Conservation (phyloP, 371 early-diverging fungal species). For the Rhizopus microsporus region DNA sequence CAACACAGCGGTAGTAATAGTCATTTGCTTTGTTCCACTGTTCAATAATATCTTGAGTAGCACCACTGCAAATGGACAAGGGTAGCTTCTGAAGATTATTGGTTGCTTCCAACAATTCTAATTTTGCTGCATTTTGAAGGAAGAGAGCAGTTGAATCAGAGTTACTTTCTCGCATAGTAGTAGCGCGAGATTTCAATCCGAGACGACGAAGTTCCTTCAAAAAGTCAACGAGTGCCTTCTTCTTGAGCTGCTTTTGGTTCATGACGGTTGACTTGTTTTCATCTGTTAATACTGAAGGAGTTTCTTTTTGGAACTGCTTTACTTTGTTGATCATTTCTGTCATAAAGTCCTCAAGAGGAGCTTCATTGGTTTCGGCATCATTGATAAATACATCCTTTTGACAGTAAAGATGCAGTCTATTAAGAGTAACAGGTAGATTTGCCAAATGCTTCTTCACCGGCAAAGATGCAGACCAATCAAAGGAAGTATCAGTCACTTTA, state of each 20-base stretch:
- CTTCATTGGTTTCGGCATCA: conserved; percentile 21
- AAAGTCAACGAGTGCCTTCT: conserved; percentile 87
- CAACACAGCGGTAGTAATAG: conserved; percentile 74
- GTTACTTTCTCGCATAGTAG: conserved; percentile 42
- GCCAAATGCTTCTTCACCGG: conserved; percentile 38
- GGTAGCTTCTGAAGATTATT: conserved; percentile 31
- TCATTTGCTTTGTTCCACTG: conserved; percentile 68
- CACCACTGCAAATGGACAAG: conserved; percentile 25
- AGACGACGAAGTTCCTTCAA: conserved; percentile 78
- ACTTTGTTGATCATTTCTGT: conserved; percentile 53
- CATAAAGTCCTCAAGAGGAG: conserved; percentile 50
- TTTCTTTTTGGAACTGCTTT: conserved; percentile 67
- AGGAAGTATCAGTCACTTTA: conserved; percentile 5
- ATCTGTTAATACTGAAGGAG: conserved; percentile 62
- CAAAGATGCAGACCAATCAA: conserved; percentile 20
- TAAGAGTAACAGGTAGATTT: conserved; percentile 39
- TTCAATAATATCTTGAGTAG: conserved; percentile 31
- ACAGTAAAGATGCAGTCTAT: conserved; percentile 35
- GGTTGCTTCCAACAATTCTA: conserved; percentile 30
- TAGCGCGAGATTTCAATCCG: conserved; percentile 75
- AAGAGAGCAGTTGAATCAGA: conserved; percentile 40
- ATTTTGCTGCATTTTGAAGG: conserved; percentile 33
- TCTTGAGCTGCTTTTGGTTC: conserved; percentile 79
- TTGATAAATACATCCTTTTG: conserved; percentile 34
- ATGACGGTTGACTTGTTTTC: conserved; percentile 70